Base-by-base conservation (phyloP, 1,284 basidiomycete species). In the Sanghuangporus weigelae region DNA sequence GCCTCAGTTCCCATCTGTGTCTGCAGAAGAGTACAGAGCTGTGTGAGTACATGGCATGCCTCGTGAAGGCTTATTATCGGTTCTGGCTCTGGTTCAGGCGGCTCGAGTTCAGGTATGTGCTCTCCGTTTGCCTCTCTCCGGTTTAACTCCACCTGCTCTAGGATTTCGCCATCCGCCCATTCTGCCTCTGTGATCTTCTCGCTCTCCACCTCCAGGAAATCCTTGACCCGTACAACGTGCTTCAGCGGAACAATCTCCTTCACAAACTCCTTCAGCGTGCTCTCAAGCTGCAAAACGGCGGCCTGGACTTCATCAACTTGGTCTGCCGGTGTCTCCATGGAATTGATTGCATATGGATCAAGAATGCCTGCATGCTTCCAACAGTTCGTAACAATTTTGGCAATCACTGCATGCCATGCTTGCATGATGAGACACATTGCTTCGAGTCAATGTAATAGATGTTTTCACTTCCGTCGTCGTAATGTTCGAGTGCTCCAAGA, bases 331-430 rank as follows among this genome's bases (percentile, higher is more conserved):
- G 3, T 44, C 12, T 44, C 42, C 19, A 3, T 4, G 3, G 42
- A n/a, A 44, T 44, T 44, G 42, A 44, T 44, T 44, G 42, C 42
- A 44, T 44, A 14, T 44, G 42, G 42, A 44, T n/a, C 42, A 44
- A 44, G 60, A 26, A 62, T 62, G 6, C 48, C 39, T 7, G 53
- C 54, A 26, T 62, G 60, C 7, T 62, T 57, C 60, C 60, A 62
- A 35, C 54, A 62, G 31, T 62, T 62, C 38, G 26, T 10, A 10
- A 62, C 23, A 7, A 42, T 62, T 31, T 46, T n/a, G 19, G 19
- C 7, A 21, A 40, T 44, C 1, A 62, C 44, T 14, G 35, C 12
- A 2, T 7, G 14, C 55, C 46, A 62, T 19, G 60, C 60, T 36
- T 62, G 16, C 11, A 39, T 23, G 10, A 26, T 26, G 21, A 62